Percentiles rank a stretch among this genome's conserved stretches.
Conservation (phyloP, 306 rosid genomes). For the Elaeagnus macrophylla region DNA sequence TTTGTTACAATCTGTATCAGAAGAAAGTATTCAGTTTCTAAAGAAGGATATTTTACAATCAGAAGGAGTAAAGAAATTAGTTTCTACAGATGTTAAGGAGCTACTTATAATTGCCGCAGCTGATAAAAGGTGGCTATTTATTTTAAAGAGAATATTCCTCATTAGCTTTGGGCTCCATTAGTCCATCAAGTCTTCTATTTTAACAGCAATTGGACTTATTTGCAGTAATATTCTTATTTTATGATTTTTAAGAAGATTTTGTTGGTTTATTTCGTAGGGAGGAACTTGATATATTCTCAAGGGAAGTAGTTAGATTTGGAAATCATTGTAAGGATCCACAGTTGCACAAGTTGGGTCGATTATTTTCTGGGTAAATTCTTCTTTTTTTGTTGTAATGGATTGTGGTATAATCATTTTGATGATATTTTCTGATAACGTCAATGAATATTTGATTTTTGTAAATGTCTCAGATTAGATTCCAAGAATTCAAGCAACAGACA, state of each 20-base stretch:
- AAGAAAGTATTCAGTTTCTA: conserved; percentile 60
- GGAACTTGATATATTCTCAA: conserved; percentile 53
- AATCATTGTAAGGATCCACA: conserved; percentile 80
- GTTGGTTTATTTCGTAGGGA: conserved; percentile 42
- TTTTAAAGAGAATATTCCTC: conserved; percentile 14
- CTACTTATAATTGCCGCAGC: conserved; percentile 65
- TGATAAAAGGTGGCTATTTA: conserved; percentile 72
- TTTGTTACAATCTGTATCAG: conserved; percentile 64
- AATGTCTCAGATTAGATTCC: conserved; percentile 57
- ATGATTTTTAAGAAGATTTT: not conserved
- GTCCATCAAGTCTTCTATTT: conserved; percentile 9
- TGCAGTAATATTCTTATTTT: conserved; percentile 2
- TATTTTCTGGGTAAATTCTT: conserved; percentile 49
- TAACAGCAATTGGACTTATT: not conserved
- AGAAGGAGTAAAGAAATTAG: conserved; percentile 54
- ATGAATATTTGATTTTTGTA: conserved; percentile 20
- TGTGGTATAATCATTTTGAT: conserved; percentile 5
- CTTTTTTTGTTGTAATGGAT: conserved; percentile 4
- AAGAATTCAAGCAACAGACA: conserved; percentile 35
- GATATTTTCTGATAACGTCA: conserved; percentile 7
- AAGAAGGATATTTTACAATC: conserved; percentile 56
- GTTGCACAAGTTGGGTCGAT: conserved; percentile 75
- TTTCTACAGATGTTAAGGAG: conserved; percentile 62
- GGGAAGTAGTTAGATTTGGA: conserved; percentile 86
- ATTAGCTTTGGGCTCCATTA: not conserved